Percentiles rank a stretch among this genome's conserved stretches.
Conservation (phyloP, 1,284 basidiomycete genomes). For the Melampsora americana region DNA sequence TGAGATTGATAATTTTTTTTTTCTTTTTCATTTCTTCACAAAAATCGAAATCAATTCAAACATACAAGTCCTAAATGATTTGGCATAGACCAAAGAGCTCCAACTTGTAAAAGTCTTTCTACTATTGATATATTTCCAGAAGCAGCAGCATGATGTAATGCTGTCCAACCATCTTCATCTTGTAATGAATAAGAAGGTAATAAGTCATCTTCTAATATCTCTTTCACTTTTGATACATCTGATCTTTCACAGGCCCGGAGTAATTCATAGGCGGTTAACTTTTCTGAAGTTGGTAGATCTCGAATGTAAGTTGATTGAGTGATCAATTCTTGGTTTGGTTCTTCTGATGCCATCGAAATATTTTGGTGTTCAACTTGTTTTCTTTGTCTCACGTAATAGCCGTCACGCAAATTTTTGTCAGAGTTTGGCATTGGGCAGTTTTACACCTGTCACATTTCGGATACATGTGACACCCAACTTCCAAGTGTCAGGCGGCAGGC, state of each 20-base stretch:
- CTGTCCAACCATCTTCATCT: conserved; percentile 36
- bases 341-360: neutral
- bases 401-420: no score
- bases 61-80: conserved; percentile 33
- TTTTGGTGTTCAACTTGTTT: no score
- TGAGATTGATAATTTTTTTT: neutral
- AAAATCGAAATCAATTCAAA: neutral
- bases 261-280: neutral
- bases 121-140: neutral
- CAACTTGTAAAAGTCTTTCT: neutral
- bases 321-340: neutral
- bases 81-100: conserved; percentile 30
- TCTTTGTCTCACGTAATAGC: no score
- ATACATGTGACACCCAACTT: no score
- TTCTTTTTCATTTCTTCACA: no score
- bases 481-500: no score
- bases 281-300: neutral
- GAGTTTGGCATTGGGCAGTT: no score
- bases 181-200: conserved; percentile 29
- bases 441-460: no score
- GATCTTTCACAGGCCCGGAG: neutral
- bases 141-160: conserved; percentile 29
- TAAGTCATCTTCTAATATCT: neutral
- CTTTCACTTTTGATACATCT: neutral
- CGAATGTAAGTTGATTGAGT: neutral